A percentile compares a stretch with the other conserved stretches of the same genome.
These are phyloP conservation scores for Tuber calosporum DNA, from an alignment of 495 filamentous ascomycete genomes.

Conservation along the genomic window DNA sequence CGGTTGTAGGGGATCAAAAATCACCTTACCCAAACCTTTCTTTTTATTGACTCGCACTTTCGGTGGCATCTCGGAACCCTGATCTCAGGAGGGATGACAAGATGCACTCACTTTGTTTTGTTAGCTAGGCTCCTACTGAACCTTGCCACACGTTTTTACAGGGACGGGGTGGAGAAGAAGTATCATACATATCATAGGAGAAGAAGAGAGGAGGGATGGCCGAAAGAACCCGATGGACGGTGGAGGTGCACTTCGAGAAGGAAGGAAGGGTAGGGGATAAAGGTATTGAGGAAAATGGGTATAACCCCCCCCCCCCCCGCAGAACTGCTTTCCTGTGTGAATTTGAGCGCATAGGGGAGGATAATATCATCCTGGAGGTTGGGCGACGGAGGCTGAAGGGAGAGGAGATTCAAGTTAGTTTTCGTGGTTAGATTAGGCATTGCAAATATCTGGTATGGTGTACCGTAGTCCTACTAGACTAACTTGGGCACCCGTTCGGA, in stretches of 20 bases:
- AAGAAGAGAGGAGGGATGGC: not conserved
- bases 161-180: constrained; percentile 10
- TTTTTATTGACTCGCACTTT: not conserved
- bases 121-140: not conserved
- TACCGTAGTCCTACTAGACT: constrained; percentile 12
- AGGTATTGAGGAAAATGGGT: constrained; percentile 16
- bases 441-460: constrained; percentile 11
- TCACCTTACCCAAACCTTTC: not conserved
- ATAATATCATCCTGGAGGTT: not conserved
- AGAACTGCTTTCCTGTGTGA: constrained; percentile 23
- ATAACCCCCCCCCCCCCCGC: constrained; percentile 36
- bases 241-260: not conserved
- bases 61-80: constrained; percentile 4
- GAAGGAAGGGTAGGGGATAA: constrained; percentile 13
- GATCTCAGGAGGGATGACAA: constrained; percentile 27
- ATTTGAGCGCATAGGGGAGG: constrained; percentile 33
- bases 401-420: constrained; percentile 26
- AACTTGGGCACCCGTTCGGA: constrained; percentile 16
- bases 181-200: too few relatives aligned
- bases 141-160: constrained; percentile 7
- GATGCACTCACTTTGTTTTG: constrained; percentile 9
- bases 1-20: not conserved
- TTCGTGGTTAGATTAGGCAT: constrained; percentile 26
- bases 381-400: too few relatives aligned
- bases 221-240: constrained; percentile 7